phyloP scores from a whole-genome alignment of 495 filamentous ascomycete species.

The Amphirosellinia nigrospora region DNA sequence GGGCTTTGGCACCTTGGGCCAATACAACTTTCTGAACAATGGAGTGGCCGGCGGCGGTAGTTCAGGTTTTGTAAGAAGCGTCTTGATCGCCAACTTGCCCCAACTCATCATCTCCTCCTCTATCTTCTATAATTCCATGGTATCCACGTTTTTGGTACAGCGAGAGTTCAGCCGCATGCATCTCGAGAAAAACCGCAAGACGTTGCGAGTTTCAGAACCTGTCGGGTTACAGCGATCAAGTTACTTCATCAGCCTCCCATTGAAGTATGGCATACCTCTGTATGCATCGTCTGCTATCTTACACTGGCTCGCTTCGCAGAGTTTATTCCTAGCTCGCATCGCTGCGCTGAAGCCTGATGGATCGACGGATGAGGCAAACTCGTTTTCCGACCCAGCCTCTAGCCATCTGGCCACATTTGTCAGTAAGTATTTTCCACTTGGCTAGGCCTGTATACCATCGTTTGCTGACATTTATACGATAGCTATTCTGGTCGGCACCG shows the following conservation, averaged over 20 bases:
- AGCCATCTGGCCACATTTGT: slow-evolving; percentile 38
- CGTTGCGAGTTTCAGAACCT: slow-evolving; percentile 46
- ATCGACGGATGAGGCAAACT: slow-evolving; percentile 14
- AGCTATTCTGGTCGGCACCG: too few species aligned
- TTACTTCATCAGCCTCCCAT: slow-evolving; percentile 50
- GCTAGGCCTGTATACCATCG: too few species aligned
- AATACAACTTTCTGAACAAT: too few species aligned
- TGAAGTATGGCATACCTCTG: slow-evolving; percentile 47
- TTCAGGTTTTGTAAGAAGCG: too few species aligned
- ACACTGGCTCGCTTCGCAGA: slow-evolving; percentile 53
- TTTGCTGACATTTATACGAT: too few species aligned
- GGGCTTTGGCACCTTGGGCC: too few species aligned
- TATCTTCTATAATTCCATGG: too few species aligned
- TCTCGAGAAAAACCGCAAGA: slow-evolving; percentile 38
- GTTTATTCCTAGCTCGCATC: slow-evolving; percentile 44
- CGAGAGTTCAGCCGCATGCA: slow-evolving; percentile 29
- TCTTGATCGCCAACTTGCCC: too few species aligned
- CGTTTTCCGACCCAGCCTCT: slow-evolving; percentile 40
- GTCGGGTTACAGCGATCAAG: slow-evolving; percentile 43
- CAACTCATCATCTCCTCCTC: too few species aligned
- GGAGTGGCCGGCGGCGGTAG: too few species aligned
- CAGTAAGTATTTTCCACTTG: slow-evolving; percentile 5
- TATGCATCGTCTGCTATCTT: slow-evolving; percentile 30
- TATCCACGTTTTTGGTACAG: slow-evolving; percentile 31
- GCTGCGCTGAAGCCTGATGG: slow-evolving; percentile 22